Evolutionary conservation across 495 filamentous ascomycete genomes (phyloP), one percentile per base, ranked within the genome.

Genomic region (Neurospora sp.): DNA sequence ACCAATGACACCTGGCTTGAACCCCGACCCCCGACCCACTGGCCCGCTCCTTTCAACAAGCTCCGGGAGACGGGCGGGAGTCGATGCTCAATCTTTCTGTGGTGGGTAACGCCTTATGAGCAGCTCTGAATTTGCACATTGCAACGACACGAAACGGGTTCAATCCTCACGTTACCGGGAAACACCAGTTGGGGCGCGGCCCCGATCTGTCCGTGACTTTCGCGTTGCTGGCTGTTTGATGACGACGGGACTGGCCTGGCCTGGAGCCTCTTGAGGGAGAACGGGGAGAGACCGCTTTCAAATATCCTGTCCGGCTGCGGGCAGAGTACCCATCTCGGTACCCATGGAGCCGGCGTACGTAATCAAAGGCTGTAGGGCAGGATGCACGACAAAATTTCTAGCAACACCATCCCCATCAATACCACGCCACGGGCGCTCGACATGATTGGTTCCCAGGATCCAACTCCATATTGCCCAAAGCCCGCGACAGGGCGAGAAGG

Each of bases 401-500:
- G 27, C 73, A 76, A 70, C 71, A 71, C 71, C 75, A 53, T 75
- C 65, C 73, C 27, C 53, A 65, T 65, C 53, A 17, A 65, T 65
- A 65, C 76, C 74, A 76, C 45, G 69, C 12, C 38, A 4, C 4
- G 45, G 40, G 8, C 41, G 68, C 42, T 31, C 8, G 20, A 27
- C 70, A n/a, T 73, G 74, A 76, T 77, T 77, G 74, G 76, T 20
- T 69, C 70, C 5, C 12, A 35, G 61, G 4, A 42, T 40, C 31
- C 61, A 72, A 70, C 59, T 70, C 44, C 71, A 72, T 73, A 69
- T 41, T 69, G 70, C 42, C 68, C 69, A 71, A 77, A 71, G 75
- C 65, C 71, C 73, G 71, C 53, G 53, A 65, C 53, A 65, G 53
- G 53, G 53, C 27, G 73, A 70, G 75, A 75, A 73, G 71, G 70